A percentile compares a stretch with the other conserved stretches of the same genome.
Evolutionary conservation across 73 alveolate genomes (phyloP).

Genomic region (Blepharisma japonicum): DNA sequence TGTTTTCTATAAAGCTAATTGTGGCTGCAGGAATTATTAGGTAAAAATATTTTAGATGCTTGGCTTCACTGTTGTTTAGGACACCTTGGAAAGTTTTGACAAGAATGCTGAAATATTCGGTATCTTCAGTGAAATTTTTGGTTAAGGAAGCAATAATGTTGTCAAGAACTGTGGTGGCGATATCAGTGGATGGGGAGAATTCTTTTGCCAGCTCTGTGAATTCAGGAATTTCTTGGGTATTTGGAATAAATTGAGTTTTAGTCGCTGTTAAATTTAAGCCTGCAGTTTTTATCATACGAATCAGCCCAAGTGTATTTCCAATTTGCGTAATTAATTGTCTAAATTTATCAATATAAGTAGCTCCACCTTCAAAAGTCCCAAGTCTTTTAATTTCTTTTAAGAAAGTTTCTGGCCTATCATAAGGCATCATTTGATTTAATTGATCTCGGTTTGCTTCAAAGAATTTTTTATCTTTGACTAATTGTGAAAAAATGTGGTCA

Average conservation of each 20-base stretch:
- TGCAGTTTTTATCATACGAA: conserved; percentile 92
- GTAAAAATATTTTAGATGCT: conserved; percentile 84
- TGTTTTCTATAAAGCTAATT: conserved; percentile 81
- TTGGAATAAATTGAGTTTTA: conserved; percentile 79
- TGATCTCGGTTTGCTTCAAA: conserved; percentile 86
- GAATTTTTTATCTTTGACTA: conserved; percentile 84
- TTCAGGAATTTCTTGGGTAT: conserved; percentile 46
- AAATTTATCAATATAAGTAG: conserved; percentile 76
- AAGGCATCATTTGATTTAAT: conserved; percentile 84
- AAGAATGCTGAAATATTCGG: conserved; percentile 82
- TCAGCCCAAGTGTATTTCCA: conserved; percentile 95
- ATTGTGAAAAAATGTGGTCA: conserved; percentile 84
- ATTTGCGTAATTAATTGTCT: conserved; percentile 90
- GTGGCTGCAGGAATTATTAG: conserved; percentile 91
- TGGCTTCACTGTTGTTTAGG: conserved; percentile 65
- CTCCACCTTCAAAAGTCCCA: conserved; percentile 79
- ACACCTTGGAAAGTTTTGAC: conserved; percentile 81
- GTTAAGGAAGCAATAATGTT: conserved; percentile 72
- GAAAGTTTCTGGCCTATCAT: conserved; percentile 80
- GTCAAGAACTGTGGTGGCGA: conserved; percentile 80
- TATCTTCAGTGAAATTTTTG: conserved; percentile 79
- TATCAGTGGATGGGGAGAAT: conserved; percentile 71
- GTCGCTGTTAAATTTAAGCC: conserved; percentile 86
- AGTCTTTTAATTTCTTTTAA: conserved; percentile 79
- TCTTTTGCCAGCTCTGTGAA: conserved; percentile 49